These are phyloP conservation scores for Endoconidiophora laricicola DNA, from an alignment of 2,329 filamentous ascomycete genomes.

Conservation along the genomic window DNA sequence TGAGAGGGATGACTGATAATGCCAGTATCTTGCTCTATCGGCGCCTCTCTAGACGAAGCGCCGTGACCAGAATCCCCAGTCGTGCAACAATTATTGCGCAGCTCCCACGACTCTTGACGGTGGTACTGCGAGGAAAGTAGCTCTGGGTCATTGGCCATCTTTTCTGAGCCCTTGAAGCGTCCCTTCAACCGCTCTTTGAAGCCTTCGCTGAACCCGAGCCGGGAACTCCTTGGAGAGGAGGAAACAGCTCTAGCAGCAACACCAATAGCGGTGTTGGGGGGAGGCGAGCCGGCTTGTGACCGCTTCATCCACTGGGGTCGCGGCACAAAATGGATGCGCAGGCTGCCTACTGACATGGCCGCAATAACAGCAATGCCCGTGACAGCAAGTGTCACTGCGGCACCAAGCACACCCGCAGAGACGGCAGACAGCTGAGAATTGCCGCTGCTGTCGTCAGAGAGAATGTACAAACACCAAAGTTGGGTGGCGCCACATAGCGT, in stretches of 20 bases:
- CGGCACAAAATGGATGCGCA: slow-evolving; percentile 20
- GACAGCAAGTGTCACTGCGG: slow-evolving; percentile 23
- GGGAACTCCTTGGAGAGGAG: no score
- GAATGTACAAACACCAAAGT: slow-evolving; percentile 23
- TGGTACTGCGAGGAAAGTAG: slow-evolving; percentile 1
- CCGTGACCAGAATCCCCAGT: no score
- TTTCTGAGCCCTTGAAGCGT: slow-evolving; percentile 21
- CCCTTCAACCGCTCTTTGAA: no score
- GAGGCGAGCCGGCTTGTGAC: no score
- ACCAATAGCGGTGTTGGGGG: slow-evolving; percentile 18
- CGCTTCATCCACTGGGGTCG: no score
- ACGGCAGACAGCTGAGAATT: slow-evolving; percentile 22
- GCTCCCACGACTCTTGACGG: not conserved
- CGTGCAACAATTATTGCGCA: not conserved
- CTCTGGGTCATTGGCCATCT: slow-evolving; percentile 28
- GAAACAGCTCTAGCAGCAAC: slow-evolving; percentile 16
- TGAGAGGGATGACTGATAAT: no score
- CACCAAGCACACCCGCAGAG: slow-evolving; percentile 29
- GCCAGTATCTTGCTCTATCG: no score
- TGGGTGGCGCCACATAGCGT: slow-evolving; percentile 21
- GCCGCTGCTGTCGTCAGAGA: slow-evolving; percentile 9
- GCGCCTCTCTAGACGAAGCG: no score
- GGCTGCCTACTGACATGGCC: slow-evolving; percentile 16
- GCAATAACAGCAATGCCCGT: slow-evolving; percentile 20
- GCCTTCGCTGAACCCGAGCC: no score